These are phyloP conservation scores for Polyporus tsugae DNA, from an alignment of 1,284 basidiomycete genomes.

Conservation along the genomic window DNA sequence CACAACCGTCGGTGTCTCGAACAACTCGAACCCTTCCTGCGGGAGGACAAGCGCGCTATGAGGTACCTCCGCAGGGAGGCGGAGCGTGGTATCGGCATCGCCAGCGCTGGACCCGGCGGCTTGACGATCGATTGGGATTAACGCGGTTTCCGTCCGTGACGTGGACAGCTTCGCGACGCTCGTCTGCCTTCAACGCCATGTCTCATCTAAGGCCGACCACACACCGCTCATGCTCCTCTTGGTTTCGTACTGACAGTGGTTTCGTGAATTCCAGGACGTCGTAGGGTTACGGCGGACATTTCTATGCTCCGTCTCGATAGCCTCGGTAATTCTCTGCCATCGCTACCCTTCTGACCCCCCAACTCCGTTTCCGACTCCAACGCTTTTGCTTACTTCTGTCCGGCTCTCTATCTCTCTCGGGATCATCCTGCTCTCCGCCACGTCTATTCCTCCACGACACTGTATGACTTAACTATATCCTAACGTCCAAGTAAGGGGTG, in stretches of 20 bases:
- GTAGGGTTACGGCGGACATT: neutral
- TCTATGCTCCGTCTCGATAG: constrained; percentile 5
- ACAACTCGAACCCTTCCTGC: constrained; percentile 76
- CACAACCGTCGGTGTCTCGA: constrained; percentile 87
- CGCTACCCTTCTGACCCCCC: neutral
- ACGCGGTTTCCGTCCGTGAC: constrained; percentile 6
- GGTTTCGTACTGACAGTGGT: constrained; percentile 24
- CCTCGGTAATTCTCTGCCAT: neutral
- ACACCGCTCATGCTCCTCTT: neutral
- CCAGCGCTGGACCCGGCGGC: constrained; percentile 64
- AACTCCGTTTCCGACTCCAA: neutral
- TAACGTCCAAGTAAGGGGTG: constrained; percentile 31
- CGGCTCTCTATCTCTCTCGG: neutral
- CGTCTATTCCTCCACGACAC: constrained; percentile 21
- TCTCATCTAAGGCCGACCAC: neutral
- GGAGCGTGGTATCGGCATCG: constrained; percentile 74
- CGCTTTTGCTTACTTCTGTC: neutral
- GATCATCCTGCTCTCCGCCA: constrained; percentile 13
- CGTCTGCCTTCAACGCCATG: neutral
- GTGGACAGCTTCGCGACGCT: constrained; percentile 1
- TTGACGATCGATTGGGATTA: constrained; percentile 81
- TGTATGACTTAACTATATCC: constrained; percentile 28
- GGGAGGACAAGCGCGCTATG: constrained; percentile 82
- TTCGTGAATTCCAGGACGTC: constrained; percentile 14
- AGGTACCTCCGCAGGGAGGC: constrained; percentile 85